Percentiles rank a stretch among this genome's conserved stretches.
Conservation (phyloP, 345 rosid species). For the Rhizophora apiculata region DNA sequence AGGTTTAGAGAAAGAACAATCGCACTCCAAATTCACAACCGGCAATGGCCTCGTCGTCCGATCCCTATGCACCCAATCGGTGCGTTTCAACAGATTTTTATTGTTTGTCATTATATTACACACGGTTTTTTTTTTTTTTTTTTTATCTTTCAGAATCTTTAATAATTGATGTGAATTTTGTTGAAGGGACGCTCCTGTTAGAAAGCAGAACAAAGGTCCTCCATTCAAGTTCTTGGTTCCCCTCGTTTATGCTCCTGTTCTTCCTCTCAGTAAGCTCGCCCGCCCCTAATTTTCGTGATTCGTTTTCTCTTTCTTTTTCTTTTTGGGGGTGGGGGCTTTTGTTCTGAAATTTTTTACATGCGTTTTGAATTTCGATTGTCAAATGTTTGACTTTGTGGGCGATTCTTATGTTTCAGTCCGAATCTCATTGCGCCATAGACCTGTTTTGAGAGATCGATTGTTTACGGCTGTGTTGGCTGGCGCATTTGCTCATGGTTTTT, state of each 20-base stretch:
- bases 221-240: constrained; percentile 79
- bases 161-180: neutral
- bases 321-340: neutral
- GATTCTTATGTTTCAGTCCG: constrained; percentile 44
- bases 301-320: neutral
- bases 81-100: constrained; percentile 19
- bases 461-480: constrained; percentile 77
- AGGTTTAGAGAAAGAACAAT: no score
- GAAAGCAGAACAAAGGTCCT: constrained; percentile 53
- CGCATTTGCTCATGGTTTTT: constrained; percentile 81
- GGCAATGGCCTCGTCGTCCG: neutral
- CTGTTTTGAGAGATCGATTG: constrained; percentile 80
- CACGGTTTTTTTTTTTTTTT: neutral
- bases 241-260: constrained; percentile 83
- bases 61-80: constrained; percentile 5
- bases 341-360: neutral
- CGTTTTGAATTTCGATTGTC: neutral
- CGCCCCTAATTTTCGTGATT: neutral
- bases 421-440: constrained; percentile 61
- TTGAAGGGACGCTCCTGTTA: constrained; percentile 29
- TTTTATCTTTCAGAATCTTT: neutral
- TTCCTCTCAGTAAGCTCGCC: constrained; percentile 65
- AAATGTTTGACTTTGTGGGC: neutral
- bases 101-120: neutral
- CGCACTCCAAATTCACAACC: no score